Evolutionary conservation across 768 basidiomycete genomes (phyloP).

Genomic region (Boletus patriciae): DNA sequence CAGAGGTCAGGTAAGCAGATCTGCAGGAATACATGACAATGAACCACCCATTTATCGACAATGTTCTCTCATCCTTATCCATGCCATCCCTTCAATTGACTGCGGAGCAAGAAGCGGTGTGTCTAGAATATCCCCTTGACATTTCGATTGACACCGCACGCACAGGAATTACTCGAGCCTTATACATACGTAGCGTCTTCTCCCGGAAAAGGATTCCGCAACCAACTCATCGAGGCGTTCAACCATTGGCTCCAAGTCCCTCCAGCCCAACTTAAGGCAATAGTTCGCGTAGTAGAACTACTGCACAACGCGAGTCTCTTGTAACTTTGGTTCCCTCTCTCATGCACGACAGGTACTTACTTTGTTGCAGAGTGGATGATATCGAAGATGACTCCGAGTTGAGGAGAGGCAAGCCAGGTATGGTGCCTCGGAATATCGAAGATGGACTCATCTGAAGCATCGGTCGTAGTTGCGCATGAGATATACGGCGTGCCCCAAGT

Average conservation of each 20-base stretch:
- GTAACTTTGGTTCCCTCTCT: constrained; percentile 44
- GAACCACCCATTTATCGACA: constrained; percentile 40
- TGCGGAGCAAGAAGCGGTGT: constrained; percentile 25
- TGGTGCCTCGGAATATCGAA: background rate
- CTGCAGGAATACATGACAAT: constrained; percentile 6
- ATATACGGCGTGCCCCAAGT: constrained; percentile 97
- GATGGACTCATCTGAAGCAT: background rate
- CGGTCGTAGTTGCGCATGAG: constrained; percentile 75
- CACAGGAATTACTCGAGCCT: constrained; percentile 72
- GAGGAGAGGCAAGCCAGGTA: constrained; percentile 81
- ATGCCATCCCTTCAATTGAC: constrained; percentile 24
- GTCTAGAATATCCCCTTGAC: background rate
- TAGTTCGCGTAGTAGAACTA: constrained; percentile 82
- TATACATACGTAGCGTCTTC: constrained; percentile 80
- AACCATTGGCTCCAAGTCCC: constrained; percentile 89
- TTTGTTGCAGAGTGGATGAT: constrained; percentile 73
- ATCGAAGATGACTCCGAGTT: constrained; percentile 91
- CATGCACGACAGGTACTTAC: background rate
- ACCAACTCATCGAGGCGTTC: constrained; percentile 86
- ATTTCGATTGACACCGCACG: background rate
- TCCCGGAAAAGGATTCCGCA: constrained; percentile 90
- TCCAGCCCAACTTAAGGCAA: constrained; percentile 62
- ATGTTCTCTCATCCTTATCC: constrained; percentile 36
- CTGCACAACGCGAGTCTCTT: constrained; percentile 91
- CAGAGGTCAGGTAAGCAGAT: background rate